phyloP scores from a whole-genome alignment of 495 filamentous ascomycete genomes.

The Chlorociboria aeruginascens region DNA sequence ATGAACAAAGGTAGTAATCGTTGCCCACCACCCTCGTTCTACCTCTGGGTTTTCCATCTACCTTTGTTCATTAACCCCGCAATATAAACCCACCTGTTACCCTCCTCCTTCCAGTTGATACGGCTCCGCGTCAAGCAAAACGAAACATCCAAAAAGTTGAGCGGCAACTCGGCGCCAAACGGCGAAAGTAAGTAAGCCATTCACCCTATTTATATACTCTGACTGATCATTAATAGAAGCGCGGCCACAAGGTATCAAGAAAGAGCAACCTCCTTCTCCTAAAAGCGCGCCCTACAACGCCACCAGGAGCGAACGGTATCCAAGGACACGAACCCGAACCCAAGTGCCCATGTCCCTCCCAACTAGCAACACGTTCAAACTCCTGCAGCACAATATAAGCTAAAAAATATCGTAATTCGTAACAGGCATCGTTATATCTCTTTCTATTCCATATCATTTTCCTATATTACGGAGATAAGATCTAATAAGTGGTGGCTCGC shows the following conservation, averaged over 20 bases:
- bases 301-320: conserved; percentile 9
- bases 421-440: too few species aligned
- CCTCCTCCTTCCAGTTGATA: conserved; percentile 17
- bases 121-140: conserved; percentile 16
- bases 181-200: conserved; percentile 5
- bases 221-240: conserved; percentile 10
- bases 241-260: conserved; percentile 11
- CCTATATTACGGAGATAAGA: too few species aligned
- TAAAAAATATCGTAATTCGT: too few species aligned
- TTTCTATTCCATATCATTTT: too few species aligned
- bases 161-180: conserved; percentile 11
- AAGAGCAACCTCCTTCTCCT: conserved; percentile 9
- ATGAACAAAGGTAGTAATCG: too few species aligned
- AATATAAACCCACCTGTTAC: conserved; percentile 16
- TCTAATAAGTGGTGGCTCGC: too few species aligned
- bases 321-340: conserved; percentile 6
- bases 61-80: background rate
- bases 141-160: conserved; percentile 16
- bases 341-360: conserved; percentile 3
- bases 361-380: conserved; percentile 5
- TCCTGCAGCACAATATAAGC: too few species aligned
- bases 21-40: too few species aligned
- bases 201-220: conserved; percentile 1
- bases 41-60: background rate
- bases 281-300: conserved; percentile 8